A percentile compares a stretch with the other conserved stretches of the same genome.
These are phyloP conservation scores for Dryadomyces quercus-mongolicae DNA, from an alignment of 2,329 filamentous ascomycete species.

Conservation along the genomic window DNA sequence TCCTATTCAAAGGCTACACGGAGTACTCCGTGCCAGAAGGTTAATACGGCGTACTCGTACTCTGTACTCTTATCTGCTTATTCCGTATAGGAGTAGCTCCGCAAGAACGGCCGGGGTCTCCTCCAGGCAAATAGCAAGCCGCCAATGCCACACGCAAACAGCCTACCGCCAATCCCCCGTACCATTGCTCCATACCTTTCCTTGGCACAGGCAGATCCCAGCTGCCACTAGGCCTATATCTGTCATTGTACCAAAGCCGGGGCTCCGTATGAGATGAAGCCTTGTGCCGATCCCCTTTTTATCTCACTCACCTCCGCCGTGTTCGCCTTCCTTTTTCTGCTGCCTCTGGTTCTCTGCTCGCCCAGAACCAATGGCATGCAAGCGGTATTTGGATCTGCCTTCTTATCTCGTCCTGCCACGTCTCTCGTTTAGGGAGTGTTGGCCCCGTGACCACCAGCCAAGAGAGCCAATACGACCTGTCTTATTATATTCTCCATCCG, in stretches of 20 bases:
- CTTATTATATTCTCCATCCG: not conserved
- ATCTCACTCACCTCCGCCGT: not conserved
- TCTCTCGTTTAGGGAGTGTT: not conserved
- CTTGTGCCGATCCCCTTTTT: not conserved
- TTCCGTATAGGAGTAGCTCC: too few relatives aligned
- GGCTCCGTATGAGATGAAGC: not conserved
- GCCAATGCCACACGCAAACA: too few relatives aligned
- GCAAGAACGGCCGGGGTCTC: too few relatives aligned
- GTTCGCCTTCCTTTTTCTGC: not conserved
- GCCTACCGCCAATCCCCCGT: too few relatives aligned
- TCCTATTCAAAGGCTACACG: too few relatives aligned
- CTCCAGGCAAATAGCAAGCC: too few relatives aligned
- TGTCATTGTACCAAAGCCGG: not conserved
- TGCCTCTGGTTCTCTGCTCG: not conserved
- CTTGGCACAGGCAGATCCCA: not conserved
- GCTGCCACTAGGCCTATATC: not conserved
- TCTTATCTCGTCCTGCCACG: too few relatives aligned
- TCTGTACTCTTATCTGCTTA: too few relatives aligned
- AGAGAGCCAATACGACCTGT: not conserved
- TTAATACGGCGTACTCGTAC: too few relatives aligned
- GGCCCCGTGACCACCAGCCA: not conserved
- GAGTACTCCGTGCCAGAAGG: too few relatives aligned
- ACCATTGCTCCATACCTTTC: not conserved
- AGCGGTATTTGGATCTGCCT: not conserved
- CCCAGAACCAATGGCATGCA: not conserved